Base-by-base conservation (phyloP, 1,284 basidiomycete genomes). In the Anthracocystis walkeri region DNA sequence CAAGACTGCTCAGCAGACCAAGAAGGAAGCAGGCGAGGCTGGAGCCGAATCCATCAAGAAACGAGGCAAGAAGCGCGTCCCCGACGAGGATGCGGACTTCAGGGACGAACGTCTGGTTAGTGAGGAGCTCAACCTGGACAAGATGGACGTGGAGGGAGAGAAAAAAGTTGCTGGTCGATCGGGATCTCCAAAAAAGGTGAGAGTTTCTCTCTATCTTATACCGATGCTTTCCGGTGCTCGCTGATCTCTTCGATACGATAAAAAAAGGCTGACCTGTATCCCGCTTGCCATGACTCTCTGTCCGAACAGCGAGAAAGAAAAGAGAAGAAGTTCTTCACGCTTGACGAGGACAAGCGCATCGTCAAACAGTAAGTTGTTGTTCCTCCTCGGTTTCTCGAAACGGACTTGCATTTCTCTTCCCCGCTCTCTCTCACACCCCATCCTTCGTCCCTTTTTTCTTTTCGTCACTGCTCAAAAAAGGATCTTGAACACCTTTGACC, bases 261-360 rank as follows among this genome's bases (percentile, higher is more conserved):
- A 3, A 6, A 6, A 16, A 14, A 29, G 27, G 27, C 48, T 1
- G 27, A 23, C 6, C 10, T 20, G 7, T 6, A 1, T 20, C 3
- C 11, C n/a, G 7, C 31, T 18, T 29, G 8, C 23, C 3, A 38
- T 38, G 35, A 11, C 4, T 16, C 16, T 31, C 23, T 18, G 3
- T 10, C 14, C 1, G 12, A 41, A 29, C 27, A 54, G 52, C 52
- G 51, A 27, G 51, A 14, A 38, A 8, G 8, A n/a, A 31, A 14
- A 27, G 51, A 14, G 21, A 8, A n/a, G 14, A 31, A 14, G 11
- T 2, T 20, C 2, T 67, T 52, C 50, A 56, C 46, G 0, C 18
- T 54, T 14, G 58, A 44, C 7, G 65, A 67, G 35, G 65, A 67
- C 53, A 44, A 23, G 20, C 10, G 56, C 40, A 60, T 67, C 48